These are phyloP conservation scores for Mrakia blollopis DNA, from an alignment of 768 basidiomycete species.

Conservation along the genomic window DNA sequence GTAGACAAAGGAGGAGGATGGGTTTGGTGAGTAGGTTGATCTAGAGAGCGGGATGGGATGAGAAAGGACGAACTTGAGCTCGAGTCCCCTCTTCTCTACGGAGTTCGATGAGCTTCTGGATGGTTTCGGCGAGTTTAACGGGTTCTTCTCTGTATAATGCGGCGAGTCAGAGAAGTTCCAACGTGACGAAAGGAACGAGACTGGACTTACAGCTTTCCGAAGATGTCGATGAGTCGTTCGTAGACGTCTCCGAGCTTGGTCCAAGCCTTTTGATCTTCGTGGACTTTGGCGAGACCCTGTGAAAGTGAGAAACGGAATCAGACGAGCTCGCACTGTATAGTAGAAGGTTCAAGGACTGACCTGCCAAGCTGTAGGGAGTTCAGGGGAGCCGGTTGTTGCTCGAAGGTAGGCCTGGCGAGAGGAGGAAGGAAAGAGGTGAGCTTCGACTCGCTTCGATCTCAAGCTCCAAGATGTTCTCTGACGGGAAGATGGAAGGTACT, in stretches of 20 bases:
- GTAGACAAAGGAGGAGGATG: background rate
- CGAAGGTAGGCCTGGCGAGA: constrained; percentile 63
- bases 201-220: constrained; percentile 53
- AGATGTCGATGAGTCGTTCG: constrained; percentile 56
- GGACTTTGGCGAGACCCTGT: constrained; percentile 40
- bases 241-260: constrained; percentile 44
- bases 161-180: background rate
- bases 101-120: constrained; percentile 70
- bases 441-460: background rate
- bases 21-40: background rate
- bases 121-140: constrained; percentile 68
- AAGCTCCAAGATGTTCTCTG: background rate
- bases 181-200: constrained; percentile 34
- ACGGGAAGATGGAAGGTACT: constrained; percentile 36
- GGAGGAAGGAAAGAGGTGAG: background rate
- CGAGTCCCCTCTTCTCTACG: constrained; percentile 59
- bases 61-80: constrained; percentile 50
- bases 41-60: background rate
- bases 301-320: background rate
- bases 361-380: constrained; percentile 78
- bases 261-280: constrained; percentile 37
- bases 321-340: no score
- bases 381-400: constrained; percentile 65
- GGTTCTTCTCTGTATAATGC: constrained; percentile 58
- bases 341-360: constrained; percentile 45